A percentile compares a stretch with the other conserved stretches of the same genome.
Conservation (phyloP, 495 filamentous ascomycete species). For the Penicillium paradoxum region DNA sequence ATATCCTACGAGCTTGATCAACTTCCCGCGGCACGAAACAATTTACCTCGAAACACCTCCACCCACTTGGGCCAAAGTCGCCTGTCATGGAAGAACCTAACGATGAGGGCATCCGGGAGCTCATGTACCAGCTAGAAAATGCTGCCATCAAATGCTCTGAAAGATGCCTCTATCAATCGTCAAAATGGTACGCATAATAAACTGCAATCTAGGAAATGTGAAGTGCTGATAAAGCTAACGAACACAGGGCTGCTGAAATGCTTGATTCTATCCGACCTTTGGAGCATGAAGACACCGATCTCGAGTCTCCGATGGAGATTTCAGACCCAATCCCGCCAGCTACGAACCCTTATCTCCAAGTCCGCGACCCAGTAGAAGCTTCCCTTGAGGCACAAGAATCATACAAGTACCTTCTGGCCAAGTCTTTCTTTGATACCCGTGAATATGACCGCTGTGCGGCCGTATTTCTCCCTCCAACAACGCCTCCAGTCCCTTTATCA, state of each 20-base stretch:
- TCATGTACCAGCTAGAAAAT: slow-evolving; percentile 67
- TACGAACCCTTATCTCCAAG: slow-evolving; percentile 45
- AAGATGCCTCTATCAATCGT: slow-evolving; percentile 89
- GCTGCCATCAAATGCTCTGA: slow-evolving; percentile 89
- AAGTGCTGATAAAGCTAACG: slow-evolving; percentile 3
- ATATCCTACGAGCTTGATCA: neutral
- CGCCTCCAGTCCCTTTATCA: slow-evolving; percentile 57
- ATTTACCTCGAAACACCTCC: neutral
- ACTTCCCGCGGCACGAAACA: neutral
- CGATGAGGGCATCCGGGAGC: slow-evolving; percentile 40
- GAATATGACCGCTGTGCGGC: slow-evolving; percentile 93
- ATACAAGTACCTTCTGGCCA: slow-evolving; percentile 80
- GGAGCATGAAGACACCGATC: slow-evolving; percentile 49
- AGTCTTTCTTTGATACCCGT: slow-evolving; percentile 91
- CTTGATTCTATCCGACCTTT: slow-evolving; percentile 67
- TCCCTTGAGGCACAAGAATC: slow-evolving; percentile 75
- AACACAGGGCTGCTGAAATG: slow-evolving; percentile 84
- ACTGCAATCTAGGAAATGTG: neutral
- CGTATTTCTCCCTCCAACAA: slow-evolving; percentile 73
- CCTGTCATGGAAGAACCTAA: slow-evolving; percentile 36
- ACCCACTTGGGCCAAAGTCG: neutral
- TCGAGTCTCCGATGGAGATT: slow-evolving; percentile 56
- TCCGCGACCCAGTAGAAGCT: slow-evolving; percentile 61
- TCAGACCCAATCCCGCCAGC: slow-evolving; percentile 24
- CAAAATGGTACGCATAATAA: slow-evolving; percentile 74